Evolutionary conservation across 2,329 filamentous ascomycete genomes (phyloP).

Genomic region (Paecilomyces dactylethromorphus): DNA sequence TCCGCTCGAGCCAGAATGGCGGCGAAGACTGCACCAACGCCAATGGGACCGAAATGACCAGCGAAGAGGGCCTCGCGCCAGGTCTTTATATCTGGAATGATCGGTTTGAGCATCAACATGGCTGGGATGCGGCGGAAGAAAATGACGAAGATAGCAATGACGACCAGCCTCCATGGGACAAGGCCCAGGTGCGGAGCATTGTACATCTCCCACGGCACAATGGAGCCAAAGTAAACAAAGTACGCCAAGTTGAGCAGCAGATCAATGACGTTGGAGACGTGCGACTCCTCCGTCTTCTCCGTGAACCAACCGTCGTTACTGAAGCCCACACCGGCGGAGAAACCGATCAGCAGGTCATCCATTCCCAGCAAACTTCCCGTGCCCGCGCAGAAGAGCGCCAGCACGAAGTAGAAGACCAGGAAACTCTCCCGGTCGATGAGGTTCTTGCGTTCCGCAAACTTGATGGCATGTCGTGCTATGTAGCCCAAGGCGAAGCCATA

Average conservation of each 20-base stretch:
- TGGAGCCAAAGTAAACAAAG: conserved; percentile 95
- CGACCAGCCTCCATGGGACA: conserved; percentile 81
- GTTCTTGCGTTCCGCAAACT: conserved; percentile 73
- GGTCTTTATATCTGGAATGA: conserved; percentile 95
- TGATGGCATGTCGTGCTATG: conserved; percentile 82
- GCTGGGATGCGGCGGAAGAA: conserved; percentile 93
- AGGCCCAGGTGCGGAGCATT: conserved; percentile 69
- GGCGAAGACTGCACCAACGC: conserved; percentile 92
- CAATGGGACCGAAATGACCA: conserved; percentile 95
- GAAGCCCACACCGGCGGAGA: conserved; percentile 94
- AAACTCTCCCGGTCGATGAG: conserved; percentile 95
- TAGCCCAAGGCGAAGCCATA: conserved; percentile 88
- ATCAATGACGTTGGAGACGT: conserved; percentile 99
- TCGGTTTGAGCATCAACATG: conserved; percentile 83
- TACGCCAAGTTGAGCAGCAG: conserved; percentile 93
- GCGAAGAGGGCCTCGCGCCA: conserved; percentile 97
- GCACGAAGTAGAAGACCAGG: conserved; percentile 95
- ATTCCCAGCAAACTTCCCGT: conserved; percentile 85
- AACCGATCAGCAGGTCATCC: conserved; percentile 90
- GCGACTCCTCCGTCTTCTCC: conserved; percentile 95
- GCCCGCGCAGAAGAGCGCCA: conserved; percentile 91
- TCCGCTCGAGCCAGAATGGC: conserved; percentile 91
- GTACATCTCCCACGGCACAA: conserved; percentile 92
- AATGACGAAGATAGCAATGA: conserved; percentile 87
- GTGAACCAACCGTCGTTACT: conserved; percentile 99